A percentile compares a stretch with the other conserved stretches of the same genome.
phyloP scores from a whole-genome alignment of 345 rosid genomes.

The Populus simonii region DNA sequence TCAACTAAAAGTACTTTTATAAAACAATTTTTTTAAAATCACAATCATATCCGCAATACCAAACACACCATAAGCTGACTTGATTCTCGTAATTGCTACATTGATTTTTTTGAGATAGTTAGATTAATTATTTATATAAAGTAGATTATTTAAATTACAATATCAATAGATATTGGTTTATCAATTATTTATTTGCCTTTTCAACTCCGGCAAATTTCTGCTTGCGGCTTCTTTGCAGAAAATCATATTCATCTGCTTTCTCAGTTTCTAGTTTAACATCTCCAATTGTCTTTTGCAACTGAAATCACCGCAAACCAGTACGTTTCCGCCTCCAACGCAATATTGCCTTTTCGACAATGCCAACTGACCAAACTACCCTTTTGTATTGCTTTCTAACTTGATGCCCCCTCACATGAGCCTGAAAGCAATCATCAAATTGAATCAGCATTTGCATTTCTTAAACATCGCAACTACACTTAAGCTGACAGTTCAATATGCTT shows the following conservation, averaged over 20 bases:
- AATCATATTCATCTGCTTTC: constrained; percentile 51
- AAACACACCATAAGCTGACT: no score
- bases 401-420: constrained; percentile 75
- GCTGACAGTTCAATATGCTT: neutral
- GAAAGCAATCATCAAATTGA: constrained; percentile 13
- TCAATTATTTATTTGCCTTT: constrained; percentile 25
- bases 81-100: no score
- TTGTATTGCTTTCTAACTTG: constrained; percentile 58
- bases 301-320: constrained; percentile 59
- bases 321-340: constrained; percentile 67
- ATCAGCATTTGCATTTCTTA: neutral
- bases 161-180: no score
- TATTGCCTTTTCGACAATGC: constrained; percentile 60
- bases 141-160: no score
- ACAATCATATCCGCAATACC: no score
- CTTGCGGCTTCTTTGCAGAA: constrained; percentile 41
- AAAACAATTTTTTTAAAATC: no score
- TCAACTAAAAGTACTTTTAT: no score
- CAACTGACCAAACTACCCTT: constrained; percentile 60
- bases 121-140: no score
- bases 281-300: constrained; percentile 14
- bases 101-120: no score
- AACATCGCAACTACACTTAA: neutral
- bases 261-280: constrained; percentile 17
- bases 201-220: constrained; percentile 56